These are phyloP conservation scores for Geranium brycei DNA, from an alignment of 345 rosid species.

Conservation along the genomic window DNA sequence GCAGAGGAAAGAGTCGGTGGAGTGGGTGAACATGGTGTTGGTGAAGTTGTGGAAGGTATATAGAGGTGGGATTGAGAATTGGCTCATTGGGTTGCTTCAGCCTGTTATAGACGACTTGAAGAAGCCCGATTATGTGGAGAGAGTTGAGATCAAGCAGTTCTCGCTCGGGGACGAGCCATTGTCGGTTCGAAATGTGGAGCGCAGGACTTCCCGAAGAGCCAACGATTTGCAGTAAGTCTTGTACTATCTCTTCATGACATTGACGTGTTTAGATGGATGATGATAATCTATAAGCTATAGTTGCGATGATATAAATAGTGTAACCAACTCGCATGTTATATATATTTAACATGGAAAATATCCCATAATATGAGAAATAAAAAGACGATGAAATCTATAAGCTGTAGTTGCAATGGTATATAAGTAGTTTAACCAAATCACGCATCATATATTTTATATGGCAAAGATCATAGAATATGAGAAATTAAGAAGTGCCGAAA, in stretches of 20 bases:
- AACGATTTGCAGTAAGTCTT: conserved; percentile 89
- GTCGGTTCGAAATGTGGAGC: conserved; percentile 89
- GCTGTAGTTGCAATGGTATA: too few species aligned
- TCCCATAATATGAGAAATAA: too few species aligned
- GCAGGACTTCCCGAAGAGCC: conserved; percentile 80
- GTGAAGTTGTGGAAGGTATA: conserved; percentile 95
- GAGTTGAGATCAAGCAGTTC: conserved; percentile 87
- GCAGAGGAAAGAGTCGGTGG: conserved; percentile 95
- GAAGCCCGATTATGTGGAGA: conserved; percentile 89
- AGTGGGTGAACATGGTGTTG: conserved; percentile 99
- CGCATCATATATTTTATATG: too few species aligned
- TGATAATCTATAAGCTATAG: too few species aligned
- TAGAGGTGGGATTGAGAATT: conserved; percentile 81
- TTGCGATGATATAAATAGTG: too few species aligned
- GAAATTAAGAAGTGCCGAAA: too few species aligned
- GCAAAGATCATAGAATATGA: too few species aligned
- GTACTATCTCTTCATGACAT: neutral
- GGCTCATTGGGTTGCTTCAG: conserved; percentile 81
- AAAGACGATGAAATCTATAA: too few species aligned
- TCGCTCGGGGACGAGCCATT: conserved; percentile 90
- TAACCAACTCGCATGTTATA: too few species aligned
- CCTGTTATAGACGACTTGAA: conserved; percentile 89
- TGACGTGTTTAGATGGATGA: neutral
- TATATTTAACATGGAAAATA: too few species aligned
- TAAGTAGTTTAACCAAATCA: too few species aligned